Evolutionary conservation across 306 rosid species (phyloP), one percentile per base, ranked within the genome.

Genomic region (Rosa multiflora): DNA sequence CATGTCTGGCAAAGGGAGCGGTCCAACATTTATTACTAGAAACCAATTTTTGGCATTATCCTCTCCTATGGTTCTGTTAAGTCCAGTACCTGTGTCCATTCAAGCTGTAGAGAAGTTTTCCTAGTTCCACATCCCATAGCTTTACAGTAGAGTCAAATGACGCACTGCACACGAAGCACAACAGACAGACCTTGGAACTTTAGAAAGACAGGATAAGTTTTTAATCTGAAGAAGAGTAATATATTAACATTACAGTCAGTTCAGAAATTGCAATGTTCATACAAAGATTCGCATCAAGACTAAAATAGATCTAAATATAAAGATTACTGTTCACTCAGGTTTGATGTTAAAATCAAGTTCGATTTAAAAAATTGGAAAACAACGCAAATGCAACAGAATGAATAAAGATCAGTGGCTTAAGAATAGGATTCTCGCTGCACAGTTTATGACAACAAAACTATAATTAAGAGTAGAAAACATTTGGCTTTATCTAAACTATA

Each of bases 71-170:
- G 52, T 74, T 61, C 32, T 32, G 47, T 62, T 55, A 10, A 67
- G 39, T 59, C 26, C 5, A 48, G 18, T 86, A 95, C 99, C 95
- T 90, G 85, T 95, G 99, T 82, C 97, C 99, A 78, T 87, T 87
- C 87, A 92, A 86, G 89, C 91, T 91, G 81, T 70, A 53, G 49
- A 95, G 74, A 80, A 91, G 92, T 76, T 88, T 95, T 83, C 98
- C 98, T 10, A 75, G 84, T 78, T 91, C 90, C 84, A 88, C 94
- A 78, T 94, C 97, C 98, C 98, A 94, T 55, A 92, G 76, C 90
- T 94, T 94, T 64, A 94, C 91, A 11, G 96, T 92, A 14, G 98
- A 88, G 87, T 94, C 98, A 79, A 90, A 90, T 83, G 98, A 94
- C 35, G 98, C 98, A 83, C 98, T 94, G 89, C 79, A 75, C 62